Base-by-base conservation (phyloP, 768 basidiomycete species). In the Chalciporus chontae region DNA sequence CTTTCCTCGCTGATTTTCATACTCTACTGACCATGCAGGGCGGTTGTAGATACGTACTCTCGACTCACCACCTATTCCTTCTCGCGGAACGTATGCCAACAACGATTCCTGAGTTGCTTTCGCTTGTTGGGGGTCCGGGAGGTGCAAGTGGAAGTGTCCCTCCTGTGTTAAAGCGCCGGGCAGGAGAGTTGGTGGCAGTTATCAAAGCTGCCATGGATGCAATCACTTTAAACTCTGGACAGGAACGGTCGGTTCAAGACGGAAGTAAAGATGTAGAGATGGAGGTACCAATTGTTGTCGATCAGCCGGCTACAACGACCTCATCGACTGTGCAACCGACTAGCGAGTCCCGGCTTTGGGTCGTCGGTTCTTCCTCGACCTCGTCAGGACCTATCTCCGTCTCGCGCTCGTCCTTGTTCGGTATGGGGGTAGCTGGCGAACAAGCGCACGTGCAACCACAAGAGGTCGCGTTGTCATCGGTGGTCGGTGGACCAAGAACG, bases 31-130 rank as follows among this genome's bases (percentile, higher is more conserved):
- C 14, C 11, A 46, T 10, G 13, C 8, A 14, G 18, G 15, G 7
- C 29, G 40, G 6, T 42, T 52, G 18, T 43, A 87, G 87, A 69
- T 90, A 84, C 63, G 79, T 92, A 15, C 70, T 92, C 10, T 77
- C 83, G 32, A 90, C 90, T 56, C 88, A 90, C 54, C 74, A 77
- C 58, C 63, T 92, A 21, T 88, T 93, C 63, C 74, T 76, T 49
- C 68, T 91, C 17, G 84, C 81, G n/a, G 88, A 91, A 59, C 74
- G 75, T 21, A 76, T 79, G 7, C 90, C 91, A 11, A 73, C 74
- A 21, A 81, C 89, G 59, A 76, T 85, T 70, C 75, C 79, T 4
- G 74, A 75, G 4, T 65, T 92, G 38, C 69, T 89, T 43, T 70
- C 75, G n/a, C 58, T 77, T 23, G 84, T 90, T 59, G 74, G 71